phyloP scores from a whole-genome alignment of 2,329 filamentous ascomycete genomes.

The Nemania sp. region DNA sequence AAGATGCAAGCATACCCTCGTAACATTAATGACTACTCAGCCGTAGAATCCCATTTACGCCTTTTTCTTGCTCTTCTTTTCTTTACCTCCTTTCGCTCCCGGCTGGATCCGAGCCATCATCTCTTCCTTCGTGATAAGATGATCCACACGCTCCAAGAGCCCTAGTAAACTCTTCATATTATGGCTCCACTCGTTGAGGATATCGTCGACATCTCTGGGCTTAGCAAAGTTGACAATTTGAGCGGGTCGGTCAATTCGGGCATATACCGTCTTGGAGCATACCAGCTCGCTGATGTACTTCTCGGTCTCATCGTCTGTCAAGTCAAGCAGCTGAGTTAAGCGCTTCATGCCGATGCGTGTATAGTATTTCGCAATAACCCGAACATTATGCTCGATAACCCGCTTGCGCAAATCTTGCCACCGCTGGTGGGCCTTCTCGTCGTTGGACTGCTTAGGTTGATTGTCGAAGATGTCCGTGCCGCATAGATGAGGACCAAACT shows the following conservation, averaged over 20 bases:
- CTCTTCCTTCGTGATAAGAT: slow-evolving; percentile 99
- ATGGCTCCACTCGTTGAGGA: slow-evolving; percentile 97
- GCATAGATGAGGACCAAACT: slow-evolving; percentile 86
- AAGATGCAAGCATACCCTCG: slow-evolving; percentile 7
- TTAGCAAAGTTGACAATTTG: slow-evolving; percentile 92
- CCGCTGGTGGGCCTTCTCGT: slow-evolving; percentile 80
- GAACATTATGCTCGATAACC: slow-evolving; percentile 98
- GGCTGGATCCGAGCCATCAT: slow-evolving; percentile 99
- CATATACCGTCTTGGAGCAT: slow-evolving; percentile 96
- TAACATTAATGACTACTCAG: slow-evolving; percentile 25
- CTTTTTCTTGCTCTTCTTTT: slow-evolving; percentile 44
- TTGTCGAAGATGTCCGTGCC: slow-evolving; percentile 87
- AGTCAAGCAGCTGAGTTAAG: slow-evolving; percentile 85
- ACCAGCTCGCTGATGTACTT: slow-evolving; percentile 98
- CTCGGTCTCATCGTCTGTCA: slow-evolving; percentile 94
- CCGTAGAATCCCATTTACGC: slow-evolving; percentile 23
- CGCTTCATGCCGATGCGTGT: slow-evolving; percentile 93
- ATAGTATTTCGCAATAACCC: slow-evolving; percentile 98
- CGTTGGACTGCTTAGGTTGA: slow-evolving; percentile 63
- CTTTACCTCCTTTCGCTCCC: slow-evolving; percentile 47
- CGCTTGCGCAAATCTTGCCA: slow-evolving; percentile 97
- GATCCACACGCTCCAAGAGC: slow-evolving; percentile 87
- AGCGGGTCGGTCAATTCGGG: slow-evolving; percentile 94
- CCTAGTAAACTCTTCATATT: slow-evolving; percentile 95
- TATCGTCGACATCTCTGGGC: slow-evolving; percentile 90